Percentiles rank a stretch among this genome's conserved stretches.
Evolutionary conservation across 169 alveolate species (phyloP).

Genomic region (Plasmodium gallinaceum): DNA sequence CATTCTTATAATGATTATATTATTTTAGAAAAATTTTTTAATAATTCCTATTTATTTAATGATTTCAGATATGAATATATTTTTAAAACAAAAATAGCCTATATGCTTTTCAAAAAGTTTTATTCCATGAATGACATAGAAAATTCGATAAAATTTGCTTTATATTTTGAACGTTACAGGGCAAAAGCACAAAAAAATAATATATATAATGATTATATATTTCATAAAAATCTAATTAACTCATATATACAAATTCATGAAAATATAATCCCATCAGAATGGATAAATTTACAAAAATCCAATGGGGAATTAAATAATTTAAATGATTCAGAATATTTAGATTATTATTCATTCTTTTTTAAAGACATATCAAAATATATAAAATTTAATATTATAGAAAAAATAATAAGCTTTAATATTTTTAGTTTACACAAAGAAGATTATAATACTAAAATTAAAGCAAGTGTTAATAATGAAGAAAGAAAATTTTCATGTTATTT

Average conservation of each 20-base stretch:
- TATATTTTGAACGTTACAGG: slow-evolving; percentile 45
- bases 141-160: slow-evolving; percentile 44
- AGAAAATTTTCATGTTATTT: slow-evolving; percentile 55
- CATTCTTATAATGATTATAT: slow-evolving; percentile 35
- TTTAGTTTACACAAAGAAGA: slow-evolving; percentile 47
- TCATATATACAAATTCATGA: slow-evolving; percentile 57
- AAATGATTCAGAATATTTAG: slow-evolving; percentile 58
- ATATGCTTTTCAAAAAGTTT: slow-evolving; percentile 61
- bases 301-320: slow-evolving; percentile 34
- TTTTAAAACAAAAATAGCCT: slow-evolving; percentile 57
- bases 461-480: not conserved
- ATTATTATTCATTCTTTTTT: slow-evolving; percentile 68
- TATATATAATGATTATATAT: slow-evolving; percentile 68
- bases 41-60: slow-evolving; percentile 19
- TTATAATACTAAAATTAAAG: not conserved
- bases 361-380: slow-evolving; percentile 64
- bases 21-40: slow-evolving; percentile 44
- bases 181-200: slow-evolving; percentile 47
- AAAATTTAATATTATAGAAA: slow-evolving; percentile 38
- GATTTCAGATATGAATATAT: slow-evolving; percentile 66
- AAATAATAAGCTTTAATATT: slow-evolving; percentile 32
- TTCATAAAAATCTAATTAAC: slow-evolving; percentile 53
- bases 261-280: slow-evolving; percentile 56
- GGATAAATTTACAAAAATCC: slow-evolving; percentile 35
- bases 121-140: slow-evolving; percentile 27